Conservation (phyloP, 371 early-diverging fungal species). For the Mucor irregularis region DNA sequence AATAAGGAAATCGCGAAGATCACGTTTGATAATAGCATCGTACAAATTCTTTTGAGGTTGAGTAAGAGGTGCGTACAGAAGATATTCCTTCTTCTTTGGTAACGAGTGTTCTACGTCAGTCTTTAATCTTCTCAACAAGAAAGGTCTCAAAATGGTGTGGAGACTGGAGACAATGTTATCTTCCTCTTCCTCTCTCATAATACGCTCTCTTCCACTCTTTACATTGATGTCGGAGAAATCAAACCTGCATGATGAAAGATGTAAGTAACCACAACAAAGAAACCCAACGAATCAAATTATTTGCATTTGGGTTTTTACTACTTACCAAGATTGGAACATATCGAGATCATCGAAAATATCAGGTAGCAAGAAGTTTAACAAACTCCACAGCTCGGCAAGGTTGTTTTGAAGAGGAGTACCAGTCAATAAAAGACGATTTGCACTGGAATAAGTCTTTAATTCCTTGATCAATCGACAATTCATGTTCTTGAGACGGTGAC, state of each 20-base stretch:
- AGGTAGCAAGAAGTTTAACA: slow-evolving; percentile 93
- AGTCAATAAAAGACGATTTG: slow-evolving; percentile 86
- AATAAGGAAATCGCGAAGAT: slow-evolving; percentile 72
- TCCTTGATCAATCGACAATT: slow-evolving; percentile 88
- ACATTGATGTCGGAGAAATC: slow-evolving; percentile 77
- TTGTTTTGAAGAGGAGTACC: slow-evolving; percentile 98
- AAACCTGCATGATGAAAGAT: slow-evolving; percentile 55
- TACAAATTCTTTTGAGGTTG: slow-evolving; percentile 82
- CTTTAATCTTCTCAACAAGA: slow-evolving; percentile 94
- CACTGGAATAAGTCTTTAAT: slow-evolving; percentile 79
- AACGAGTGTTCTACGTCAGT: slow-evolving; percentile 90
- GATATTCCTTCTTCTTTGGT: slow-evolving; percentile 90
- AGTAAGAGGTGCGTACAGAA: slow-evolving; percentile 84
- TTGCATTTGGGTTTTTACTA: no score
- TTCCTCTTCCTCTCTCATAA: slow-evolving; percentile 72
- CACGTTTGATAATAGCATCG: slow-evolving; percentile 76
- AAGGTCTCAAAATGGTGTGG: slow-evolving; percentile 90
- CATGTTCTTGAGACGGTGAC: slow-evolving; percentile 94
- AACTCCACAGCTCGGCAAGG: slow-evolving; percentile 89
- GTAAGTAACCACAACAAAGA: no score
- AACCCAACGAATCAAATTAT: neutral
- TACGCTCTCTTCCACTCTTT: slow-evolving; percentile 68
- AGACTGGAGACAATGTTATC: slow-evolving; percentile 78
- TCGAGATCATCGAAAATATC: slow-evolving; percentile 87
- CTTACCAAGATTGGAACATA: slow-evolving; percentile 77